Base-by-base conservation (phyloP, 768 basidiomycete genomes). In the Russula emetica region DNA sequence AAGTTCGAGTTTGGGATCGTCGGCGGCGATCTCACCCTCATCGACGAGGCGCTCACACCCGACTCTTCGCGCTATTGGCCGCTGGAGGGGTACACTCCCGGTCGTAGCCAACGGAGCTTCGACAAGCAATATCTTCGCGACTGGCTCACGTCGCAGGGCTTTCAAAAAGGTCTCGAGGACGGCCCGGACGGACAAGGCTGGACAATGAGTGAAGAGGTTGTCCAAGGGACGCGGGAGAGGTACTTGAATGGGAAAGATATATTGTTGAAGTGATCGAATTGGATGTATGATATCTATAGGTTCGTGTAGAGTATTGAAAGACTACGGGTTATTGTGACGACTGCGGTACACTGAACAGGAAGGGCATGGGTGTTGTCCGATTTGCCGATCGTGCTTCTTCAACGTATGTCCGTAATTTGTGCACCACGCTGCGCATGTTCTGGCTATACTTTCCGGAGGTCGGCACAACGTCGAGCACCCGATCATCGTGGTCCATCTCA, bases 11-110 rank as follows among this genome's bases (percentile, higher is more conserved):
- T 99, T 71, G 97, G 97, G 6, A 83, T 98, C 50, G 71, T 94
- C 54, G 78, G 74, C 18, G 57, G 58, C 40, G 79, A 83, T 28
- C 79, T 98, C 26, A 90, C 96, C 66, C 83, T 98, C 54, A 87
- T 98, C 68, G 97, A 99, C 74, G 97, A 99, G 72, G 83, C 91
- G n/a, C 83, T 99, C 58, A 98, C 97, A 0, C 95, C 96, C 22
- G 97, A 99, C 74, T 98, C 94, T 14, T 97, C 94, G 20, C 84
- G 96, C 36, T 99, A 98, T 78, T 98, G 97, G 97, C 92, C 94
- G 1, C 78, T 86, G 7, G 80, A 78, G 5, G 81, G 78, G 3
- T 98, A 97, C 75, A 75, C 76, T 34, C 79, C 85, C 4, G 97
- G 95, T 5, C 78, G 82, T 40, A 71, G 85, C 0, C 96, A 97